Evolutionary conservation across 129 eudicot species (phyloP).

Genomic region (Lactuca sativa): DNA sequence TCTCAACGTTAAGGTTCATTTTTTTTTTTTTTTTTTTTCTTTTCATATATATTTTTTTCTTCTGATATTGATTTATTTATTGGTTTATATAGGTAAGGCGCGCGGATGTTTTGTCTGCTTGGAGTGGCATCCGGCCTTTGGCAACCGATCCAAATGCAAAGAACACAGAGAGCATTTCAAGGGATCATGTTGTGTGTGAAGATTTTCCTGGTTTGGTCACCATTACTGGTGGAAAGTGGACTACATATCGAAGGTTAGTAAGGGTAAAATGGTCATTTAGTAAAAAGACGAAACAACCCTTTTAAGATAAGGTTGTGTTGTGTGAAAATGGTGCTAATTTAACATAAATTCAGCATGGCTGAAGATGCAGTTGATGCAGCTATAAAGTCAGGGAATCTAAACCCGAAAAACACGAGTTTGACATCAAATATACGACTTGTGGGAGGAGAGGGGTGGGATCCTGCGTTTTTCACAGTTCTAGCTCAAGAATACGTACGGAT

Average conservation of each 20-base stretch:
- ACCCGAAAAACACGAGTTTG: conserved; percentile 52
- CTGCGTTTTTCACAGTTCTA: conserved; percentile 71
- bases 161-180: conserved; percentile 84
- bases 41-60: neutral
- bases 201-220: conserved; percentile 93
- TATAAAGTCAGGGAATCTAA: conserved; percentile 72
- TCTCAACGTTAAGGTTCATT: conserved; percentile 83
- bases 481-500: conserved; percentile 80
- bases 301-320: conserved; percentile 4
- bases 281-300: too few relatives aligned
- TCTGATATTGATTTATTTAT: neutral
- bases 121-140: conserved; percentile 98
- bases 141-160: conserved; percentile 93
- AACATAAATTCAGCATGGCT: conserved; percentile 73
- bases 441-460: conserved; percentile 95
- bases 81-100: conserved; percentile 68
- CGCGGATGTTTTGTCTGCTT: conserved; percentile 84
- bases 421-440: conserved; percentile 57
- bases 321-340: conserved; percentile 16
- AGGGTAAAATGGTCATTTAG: too few relatives aligned
- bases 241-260: conserved; percentile 83
- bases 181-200: conserved; percentile 92
- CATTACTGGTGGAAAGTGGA: conserved; percentile 98
- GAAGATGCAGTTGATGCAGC: conserved; percentile 95
- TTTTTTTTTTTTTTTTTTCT: neutral